A percentile compares a stretch with the other conserved stretches of the same genome.
phyloP scores from a whole-genome alignment of 805 yeast species.

The Lipomyces yamanashiensis region DNA sequence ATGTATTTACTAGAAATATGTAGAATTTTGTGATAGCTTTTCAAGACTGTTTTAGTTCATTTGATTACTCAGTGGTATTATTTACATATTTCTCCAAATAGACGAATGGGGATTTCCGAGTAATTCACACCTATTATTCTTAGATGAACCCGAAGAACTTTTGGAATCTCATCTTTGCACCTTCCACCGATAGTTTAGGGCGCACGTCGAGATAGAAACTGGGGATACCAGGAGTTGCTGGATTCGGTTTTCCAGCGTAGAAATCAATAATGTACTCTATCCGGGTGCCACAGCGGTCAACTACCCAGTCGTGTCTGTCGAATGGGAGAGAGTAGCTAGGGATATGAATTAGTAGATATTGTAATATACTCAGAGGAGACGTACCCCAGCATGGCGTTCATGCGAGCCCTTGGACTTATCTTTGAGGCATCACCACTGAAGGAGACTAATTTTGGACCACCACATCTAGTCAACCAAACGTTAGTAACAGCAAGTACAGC shows the following conservation, averaged over 20 bases:
- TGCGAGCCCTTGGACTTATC: slow-evolving; percentile 84
- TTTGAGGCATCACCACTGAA: slow-evolving; percentile 88
- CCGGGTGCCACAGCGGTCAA: slow-evolving; percentile 79
- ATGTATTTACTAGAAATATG: neutral
- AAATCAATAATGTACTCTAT: slow-evolving; percentile 94
- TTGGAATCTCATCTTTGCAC: slow-evolving; percentile 67
- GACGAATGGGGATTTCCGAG: neutral
- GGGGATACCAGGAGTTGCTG: slow-evolving; percentile 53
- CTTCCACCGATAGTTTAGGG: slow-evolving; percentile 85
- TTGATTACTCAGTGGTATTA: neutral
- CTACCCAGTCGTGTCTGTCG: slow-evolving; percentile 95
- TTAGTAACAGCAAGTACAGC: neutral
- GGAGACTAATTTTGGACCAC: slow-evolving; percentile 81
- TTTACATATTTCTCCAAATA: neutral
- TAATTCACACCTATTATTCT: neutral
- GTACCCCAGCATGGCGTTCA: slow-evolving; percentile 64
- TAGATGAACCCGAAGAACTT: slow-evolving; percentile 61
- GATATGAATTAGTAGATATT: neutral
- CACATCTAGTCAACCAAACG: slow-evolving; percentile 53
- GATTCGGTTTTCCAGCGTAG: slow-evolving; percentile 64
- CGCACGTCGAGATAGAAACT: slow-evolving; percentile 85
- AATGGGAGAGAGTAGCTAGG: slow-evolving; percentile 58
- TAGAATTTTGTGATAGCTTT: neutral
- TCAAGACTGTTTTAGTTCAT: neutral
- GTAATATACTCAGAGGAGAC: neutral